Evolutionary conservation across 2,329 filamentous ascomycete genomes (phyloP).

Genomic region (Xylaria sp.): DNA sequence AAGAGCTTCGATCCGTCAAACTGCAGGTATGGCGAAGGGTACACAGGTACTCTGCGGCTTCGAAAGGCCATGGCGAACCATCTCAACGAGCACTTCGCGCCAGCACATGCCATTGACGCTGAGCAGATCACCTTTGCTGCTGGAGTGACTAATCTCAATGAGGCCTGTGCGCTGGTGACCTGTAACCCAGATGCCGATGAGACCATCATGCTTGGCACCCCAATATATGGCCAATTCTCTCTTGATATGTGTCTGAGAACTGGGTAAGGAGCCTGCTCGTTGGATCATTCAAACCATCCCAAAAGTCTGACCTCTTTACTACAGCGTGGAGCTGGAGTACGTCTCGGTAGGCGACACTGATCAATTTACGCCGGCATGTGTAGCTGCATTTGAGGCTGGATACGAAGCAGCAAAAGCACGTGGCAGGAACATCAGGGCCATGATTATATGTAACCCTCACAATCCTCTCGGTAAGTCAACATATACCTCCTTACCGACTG

Average conservation of each 20-base stretch:
- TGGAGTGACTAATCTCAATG: slow-evolving; percentile 42
- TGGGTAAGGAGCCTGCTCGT: slow-evolving; percentile 38
- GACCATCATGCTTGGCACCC: slow-evolving; percentile 38
- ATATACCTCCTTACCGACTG: not conserved
- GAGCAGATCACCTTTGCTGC: slow-evolving; percentile 44
- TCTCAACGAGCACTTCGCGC: slow-evolving; percentile 41
- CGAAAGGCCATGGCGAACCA: slow-evolving; percentile 43
- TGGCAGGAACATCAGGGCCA: slow-evolving; percentile 35
- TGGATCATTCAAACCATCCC: not conserved
- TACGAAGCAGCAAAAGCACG: slow-evolving; percentile 39
- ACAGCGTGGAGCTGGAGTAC: slow-evolving; percentile 36
- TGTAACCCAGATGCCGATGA: slow-evolving; percentile 38
- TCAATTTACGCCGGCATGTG: slow-evolving; percentile 40
- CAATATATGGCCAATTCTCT: slow-evolving; percentile 41
- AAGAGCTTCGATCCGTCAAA: slow-evolving; percentile 35
- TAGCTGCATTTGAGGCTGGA: slow-evolving; percentile 38
- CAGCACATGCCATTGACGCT: slow-evolving; percentile 35
- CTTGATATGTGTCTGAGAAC: slow-evolving; percentile 41
- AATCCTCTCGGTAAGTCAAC: slow-evolving; percentile 40
- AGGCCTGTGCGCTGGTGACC: slow-evolving; percentile 41
- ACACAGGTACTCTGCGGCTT: slow-evolving; percentile 40
- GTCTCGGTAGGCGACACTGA: slow-evolving; percentile 41
- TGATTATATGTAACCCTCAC: slow-evolving; percentile 43
- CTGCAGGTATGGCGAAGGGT: slow-evolving; percentile 42
- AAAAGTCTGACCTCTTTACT: not conserved